Percentiles rank a stretch among this genome's conserved stretches.
phyloP scores from a whole-genome alignment of 164 flowering plant genomes.

The Chimonanthus salicifolius region DNA sequence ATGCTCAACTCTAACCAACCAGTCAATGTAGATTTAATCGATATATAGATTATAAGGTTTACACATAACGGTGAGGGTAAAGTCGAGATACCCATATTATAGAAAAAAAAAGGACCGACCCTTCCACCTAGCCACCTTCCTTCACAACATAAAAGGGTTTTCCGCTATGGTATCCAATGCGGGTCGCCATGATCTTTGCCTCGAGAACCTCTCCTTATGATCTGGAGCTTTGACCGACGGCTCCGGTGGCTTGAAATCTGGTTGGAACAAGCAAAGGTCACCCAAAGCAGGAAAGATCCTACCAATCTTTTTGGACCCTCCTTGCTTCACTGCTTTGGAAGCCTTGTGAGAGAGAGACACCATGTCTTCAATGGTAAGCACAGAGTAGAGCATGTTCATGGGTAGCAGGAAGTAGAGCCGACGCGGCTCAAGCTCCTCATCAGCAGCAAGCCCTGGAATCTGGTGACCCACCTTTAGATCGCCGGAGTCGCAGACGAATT shows the following conservation, averaged over 20 bases:
- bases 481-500: slow-evolving; percentile 47
- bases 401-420: slow-evolving; percentile 53
- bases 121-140: too few relatives aligned
- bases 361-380: slow-evolving; percentile 46
- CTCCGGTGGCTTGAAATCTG: slow-evolving; percentile 23
- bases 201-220: slow-evolving; percentile 21
- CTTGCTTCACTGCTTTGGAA: slow-evolving; percentile 27
- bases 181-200: slow-evolving; percentile 61
- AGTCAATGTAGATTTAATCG: too few relatives aligned
- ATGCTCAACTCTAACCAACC: too few relatives aligned
- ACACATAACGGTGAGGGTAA: too few relatives aligned
- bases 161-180: slow-evolving; percentile 51
- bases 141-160: slow-evolving; percentile 18
- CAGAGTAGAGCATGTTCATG: slow-evolving; percentile 57
- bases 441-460: slow-evolving; percentile 41
- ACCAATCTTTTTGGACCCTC: slow-evolving; percentile 21
- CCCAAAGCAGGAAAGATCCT: slow-evolving; percentile 42
- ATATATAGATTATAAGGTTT: too few relatives aligned
- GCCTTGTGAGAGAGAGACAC: slow-evolving; percentile 31
- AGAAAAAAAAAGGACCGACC: too few relatives aligned
- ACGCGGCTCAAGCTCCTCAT: slow-evolving; percentile 43
- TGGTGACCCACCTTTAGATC: slow-evolving; percentile 40
- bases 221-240: not conserved
- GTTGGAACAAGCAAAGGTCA: slow-evolving; percentile 50
- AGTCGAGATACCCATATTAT: too few relatives aligned